Base-by-base conservation (phyloP, 306 rosid species). In the Alnus glutinosa region DNA sequence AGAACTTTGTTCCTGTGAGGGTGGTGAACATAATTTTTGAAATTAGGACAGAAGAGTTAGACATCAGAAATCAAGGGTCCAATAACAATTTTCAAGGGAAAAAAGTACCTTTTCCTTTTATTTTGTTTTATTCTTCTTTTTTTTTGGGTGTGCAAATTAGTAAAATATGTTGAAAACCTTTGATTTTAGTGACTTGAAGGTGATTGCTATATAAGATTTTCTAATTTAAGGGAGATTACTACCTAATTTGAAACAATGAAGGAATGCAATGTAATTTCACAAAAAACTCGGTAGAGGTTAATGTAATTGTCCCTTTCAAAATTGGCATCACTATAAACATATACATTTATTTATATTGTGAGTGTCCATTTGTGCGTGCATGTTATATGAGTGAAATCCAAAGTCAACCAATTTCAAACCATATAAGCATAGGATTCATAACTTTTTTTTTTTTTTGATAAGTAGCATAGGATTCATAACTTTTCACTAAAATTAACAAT, bases 351-450 rank as follows among this genome's bases (percentile, higher is more conserved):
- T 11, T 59, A 32, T 28, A 32, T 19, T 15, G 49, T 67, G 50
- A 18, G 10, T n/a, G 28, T 67, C 15, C 32, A 39, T 36, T 23
- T 59, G 37, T 59, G 37, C 7, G 19, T 18, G 23, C 15, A 67
- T 23, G n/a, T 39, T 39, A 39, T 39, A 39, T 18, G 50, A 39
- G 72, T 18, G 51, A 42, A 67, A 37, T 39, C 18, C 46, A 67
- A 67, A 67, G 28, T 15, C 51, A 67, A 67, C 72, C 32, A 23
- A 39, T 44, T 8, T 23, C 50, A 16, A 3, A 39, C 72, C 30
- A 67, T 67, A 67, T 67, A 36, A 42, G 7, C 48, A 67, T 39
- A n/a, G 9, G 72, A 37, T 67, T 67, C 72, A 67, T 39, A 15
- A 37, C 49, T 67, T 67, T 16, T 18, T 23, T 23, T 23, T 23